Conservation (phyloP, 495 filamentous ascomycete genomes). For the Trichoderma erinaceum region DNA sequence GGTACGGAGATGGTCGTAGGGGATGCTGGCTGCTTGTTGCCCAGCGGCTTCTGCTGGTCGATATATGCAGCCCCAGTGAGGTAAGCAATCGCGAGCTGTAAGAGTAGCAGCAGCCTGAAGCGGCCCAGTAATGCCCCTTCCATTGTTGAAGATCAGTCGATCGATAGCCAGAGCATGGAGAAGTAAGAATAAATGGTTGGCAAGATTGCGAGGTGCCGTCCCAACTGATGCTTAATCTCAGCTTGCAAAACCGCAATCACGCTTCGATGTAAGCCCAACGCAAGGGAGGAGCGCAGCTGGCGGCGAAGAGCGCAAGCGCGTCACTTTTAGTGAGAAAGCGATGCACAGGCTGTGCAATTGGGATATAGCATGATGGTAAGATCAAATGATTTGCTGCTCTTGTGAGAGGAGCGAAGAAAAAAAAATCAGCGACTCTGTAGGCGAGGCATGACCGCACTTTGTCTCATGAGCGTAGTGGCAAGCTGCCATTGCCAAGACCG, state of each 20-base stretch:
- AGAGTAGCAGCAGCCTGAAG: not conserved
- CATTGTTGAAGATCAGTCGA: not conserved
- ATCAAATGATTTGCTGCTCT: not conserved
- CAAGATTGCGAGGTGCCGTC: not conserved
- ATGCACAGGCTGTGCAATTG: not conserved
- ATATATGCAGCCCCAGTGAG: not conserved
- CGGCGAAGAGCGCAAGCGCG: not conserved
- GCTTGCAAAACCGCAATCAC: not conserved
- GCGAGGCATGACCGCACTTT: not conserved
- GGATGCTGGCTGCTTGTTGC: slow-evolving; percentile 16
- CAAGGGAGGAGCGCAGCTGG: not conserved
- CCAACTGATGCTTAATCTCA: not conserved
- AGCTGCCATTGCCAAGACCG: not conserved
- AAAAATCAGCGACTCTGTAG: not conserved
- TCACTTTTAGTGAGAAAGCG: not conserved
- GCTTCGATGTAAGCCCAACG: not conserved
- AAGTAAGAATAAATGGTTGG: not conserved
- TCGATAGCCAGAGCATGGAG: not conserved
- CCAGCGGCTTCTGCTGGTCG: slow-evolving; percentile 20
- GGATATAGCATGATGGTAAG: not conserved
- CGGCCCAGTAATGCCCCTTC: not conserved
- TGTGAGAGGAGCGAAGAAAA: not conserved
- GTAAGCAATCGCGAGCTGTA: not conserved
- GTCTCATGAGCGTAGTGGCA: not conserved
- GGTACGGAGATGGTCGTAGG: slow-evolving; percentile 47